Evolutionary conservation across 2,329 filamentous ascomycete species (phyloP), one percentile per base, ranked within the genome.

Genomic region (Neopestalotiopsis sp.): DNA sequence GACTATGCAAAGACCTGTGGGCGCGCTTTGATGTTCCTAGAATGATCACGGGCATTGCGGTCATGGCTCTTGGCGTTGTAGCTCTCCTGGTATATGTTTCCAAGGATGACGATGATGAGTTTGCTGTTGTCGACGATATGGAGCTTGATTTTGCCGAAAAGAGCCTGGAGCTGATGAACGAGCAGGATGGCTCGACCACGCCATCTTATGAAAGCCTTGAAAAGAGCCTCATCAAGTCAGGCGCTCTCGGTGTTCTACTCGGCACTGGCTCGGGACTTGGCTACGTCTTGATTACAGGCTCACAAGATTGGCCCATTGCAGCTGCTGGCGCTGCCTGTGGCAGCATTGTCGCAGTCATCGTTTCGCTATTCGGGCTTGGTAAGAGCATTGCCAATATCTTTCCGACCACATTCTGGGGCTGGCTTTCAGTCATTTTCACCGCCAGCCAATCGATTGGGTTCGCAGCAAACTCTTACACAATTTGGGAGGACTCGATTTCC

Each of bases 401-500:
- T 10, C 95, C 94, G 0, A 88, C 81, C n/a, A 92, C 89, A 0
- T 82, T 95, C 67, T 99, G 95, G 95, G 92, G 94, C n/a, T 95
- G 93, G 91, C 84, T 97, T 69, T 91, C 94, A 5, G 84, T 94
- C 32, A 79, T 95, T 14, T 94, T 97, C 73, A 94, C 94, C 0
- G 79, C 94, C n/a, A 90, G 92, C 70, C 94, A 97, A 76, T 97
- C 94, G n/a, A 84, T 93, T 65, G 95, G 96, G 7, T 99, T 98
- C 79, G 95, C 95, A 0, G 96, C 96, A 3, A 99, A 99, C 81
- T 99, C 96, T 0, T 99, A 95, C 81, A 98, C 95, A 0, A 97
- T 99, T 73, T 99, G 96, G 95, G 96, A 99, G 82, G 96, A 99
- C 76, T 93, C 94, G 14, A 98, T 98, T 68, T 87, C 97, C 4